Percentiles rank a stretch among this genome's conserved stretches.
Evolutionary conservation across 345 rosid species (phyloP).

Genomic region (Linum lewisii): DNA sequence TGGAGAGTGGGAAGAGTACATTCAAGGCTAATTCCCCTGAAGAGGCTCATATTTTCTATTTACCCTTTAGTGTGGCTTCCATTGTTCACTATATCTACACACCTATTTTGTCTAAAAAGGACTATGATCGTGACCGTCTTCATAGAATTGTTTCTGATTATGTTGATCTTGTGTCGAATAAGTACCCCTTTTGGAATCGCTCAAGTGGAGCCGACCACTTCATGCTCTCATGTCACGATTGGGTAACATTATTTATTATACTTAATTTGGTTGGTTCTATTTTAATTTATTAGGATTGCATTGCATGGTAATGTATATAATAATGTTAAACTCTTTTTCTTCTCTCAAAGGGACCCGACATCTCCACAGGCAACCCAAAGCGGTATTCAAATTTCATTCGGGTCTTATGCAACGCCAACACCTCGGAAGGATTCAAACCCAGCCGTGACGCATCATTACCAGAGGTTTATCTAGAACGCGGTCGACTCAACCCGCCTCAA

Average conservation of each 20-base stretch:
- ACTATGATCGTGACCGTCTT: constrained; percentile 39
- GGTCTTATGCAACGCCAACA: constrained; percentile 44
- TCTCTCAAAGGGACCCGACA: constrained; percentile 30
- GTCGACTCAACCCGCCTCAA: constrained; percentile 5
- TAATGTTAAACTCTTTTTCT: neutral
- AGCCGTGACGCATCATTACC: constrained; percentile 35
- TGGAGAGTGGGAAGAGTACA: constrained; percentile 31
- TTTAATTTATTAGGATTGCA: neutral
- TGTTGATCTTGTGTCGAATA: constrained; percentile 24
- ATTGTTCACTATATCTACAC: constrained; percentile 38
- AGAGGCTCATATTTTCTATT: constrained; percentile 41
- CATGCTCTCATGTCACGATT: constrained; percentile 61
- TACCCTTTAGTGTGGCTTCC: constrained; percentile 51
- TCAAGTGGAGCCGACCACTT: constrained; percentile 60
- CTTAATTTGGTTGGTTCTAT: neutral
- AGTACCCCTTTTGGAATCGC: constrained; percentile 49
- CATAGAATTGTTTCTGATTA: constrained; percentile 50
- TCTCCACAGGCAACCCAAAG: constrained; percentile 23
- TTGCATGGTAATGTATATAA: neutral
- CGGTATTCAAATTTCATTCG: constrained; percentile 31
- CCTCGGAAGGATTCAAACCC: constrained; percentile 37
- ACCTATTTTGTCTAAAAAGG: constrained; percentile 24
- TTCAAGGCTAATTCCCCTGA: constrained; percentile 34
- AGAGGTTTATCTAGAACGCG: constrained; percentile 17
- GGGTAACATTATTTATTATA: constrained; percentile 33